Percentiles rank a stretch among this genome's conserved stretches.
Evolutionary conservation across 352 stramenopile species (phyloP).

Genomic region (Phytophthora palmivora): DNA sequence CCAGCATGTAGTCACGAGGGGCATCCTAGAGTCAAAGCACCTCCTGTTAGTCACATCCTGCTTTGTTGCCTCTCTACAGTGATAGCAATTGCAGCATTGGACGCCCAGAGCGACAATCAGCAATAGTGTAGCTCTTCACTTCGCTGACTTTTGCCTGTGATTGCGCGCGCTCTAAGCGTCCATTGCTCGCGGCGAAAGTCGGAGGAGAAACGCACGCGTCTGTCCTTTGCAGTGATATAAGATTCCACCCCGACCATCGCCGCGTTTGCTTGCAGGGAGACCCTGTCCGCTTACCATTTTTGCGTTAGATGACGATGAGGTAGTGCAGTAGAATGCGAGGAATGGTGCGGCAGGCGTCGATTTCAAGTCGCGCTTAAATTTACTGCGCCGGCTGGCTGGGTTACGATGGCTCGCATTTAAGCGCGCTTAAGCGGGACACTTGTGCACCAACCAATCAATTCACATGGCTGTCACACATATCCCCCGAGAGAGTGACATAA

Average conservation of each 20-base stretch:
- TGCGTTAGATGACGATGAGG: constrained; percentile 86
- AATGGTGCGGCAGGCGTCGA: constrained; percentile 40
- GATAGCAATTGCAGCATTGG: constrained; percentile 1
- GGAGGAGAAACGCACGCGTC: constrained; percentile 14
- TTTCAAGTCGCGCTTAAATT: constrained; percentile 12
- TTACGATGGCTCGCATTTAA: constrained; percentile 12
- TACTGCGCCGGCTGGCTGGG: too few relatives aligned
- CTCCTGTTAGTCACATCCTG: constrained; percentile 29
- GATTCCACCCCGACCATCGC: not conserved
- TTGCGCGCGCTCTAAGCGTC: constrained; percentile 11
- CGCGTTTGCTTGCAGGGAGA: not conserved
- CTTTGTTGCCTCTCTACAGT: not conserved
- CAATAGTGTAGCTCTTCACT: not conserved
- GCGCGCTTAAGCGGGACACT: constrained; percentile 32
- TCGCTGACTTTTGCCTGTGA: constrained; percentile 27
- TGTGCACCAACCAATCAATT: too few relatives aligned
- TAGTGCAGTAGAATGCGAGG: constrained; percentile 74
- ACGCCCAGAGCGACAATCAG: constrained; percentile 2
- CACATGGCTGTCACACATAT: constrained; percentile 1
- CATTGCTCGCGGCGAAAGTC: constrained; percentile 1
- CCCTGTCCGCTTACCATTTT: constrained; percentile 66
- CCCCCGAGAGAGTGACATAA: constrained; percentile 9
- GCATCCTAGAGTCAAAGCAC: constrained; percentile 51
- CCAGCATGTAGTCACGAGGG: constrained; percentile 96
- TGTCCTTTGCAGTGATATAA: not conserved